These are phyloP conservation scores for Aspergillus hiratsukae DNA, from an alignment of 2,329 filamentous ascomycete genomes.

Conservation along the genomic window DNA sequence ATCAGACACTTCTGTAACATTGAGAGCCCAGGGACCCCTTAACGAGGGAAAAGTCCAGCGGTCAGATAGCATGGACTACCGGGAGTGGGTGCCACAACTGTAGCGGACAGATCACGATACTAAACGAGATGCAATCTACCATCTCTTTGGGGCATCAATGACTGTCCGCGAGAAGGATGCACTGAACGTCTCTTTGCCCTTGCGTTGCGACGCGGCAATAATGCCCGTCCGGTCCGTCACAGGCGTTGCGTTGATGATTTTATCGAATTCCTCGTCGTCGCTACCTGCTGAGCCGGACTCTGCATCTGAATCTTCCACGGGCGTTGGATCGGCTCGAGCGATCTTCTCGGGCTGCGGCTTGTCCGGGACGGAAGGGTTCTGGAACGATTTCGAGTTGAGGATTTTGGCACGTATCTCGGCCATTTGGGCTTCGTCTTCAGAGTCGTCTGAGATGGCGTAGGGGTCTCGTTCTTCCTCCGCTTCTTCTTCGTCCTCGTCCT, in stretches of 20 bases:
- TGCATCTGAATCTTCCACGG: slow-evolving; percentile 57
- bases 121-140: slow-evolving; percentile 20
- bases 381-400: slow-evolving; percentile 85
- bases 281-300: slow-evolving; percentile 66
- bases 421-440: slow-evolving; percentile 85
- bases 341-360: slow-evolving; percentile 61
- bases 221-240: slow-evolving; percentile 82
- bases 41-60: background rate
- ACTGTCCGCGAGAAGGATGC: slow-evolving; percentile 48
- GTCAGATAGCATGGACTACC: background rate
- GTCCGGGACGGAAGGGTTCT: slow-evolving; percentile 49
- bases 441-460: slow-evolving; percentile 72
- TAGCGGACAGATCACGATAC: background rate
- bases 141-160: slow-evolving; percentile 46
- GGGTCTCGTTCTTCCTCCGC: slow-evolving; percentile 56
- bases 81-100: background rate
- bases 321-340: slow-evolving; percentile 50
- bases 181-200: slow-evolving; percentile 45
- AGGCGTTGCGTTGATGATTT: slow-evolving; percentile 86
- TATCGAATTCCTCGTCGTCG: slow-evolving; percentile 75
- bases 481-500: slow-evolving; percentile 41
- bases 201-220: slow-evolving; percentile 55
- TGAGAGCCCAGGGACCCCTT: background rate
- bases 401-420: slow-evolving; percentile 85
- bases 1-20: background rate